Evolutionary conservation across 2,329 filamentous ascomycete species (phyloP), one percentile per base, ranked within the genome.

Genomic region (Paecilomyces sp.): DNA sequence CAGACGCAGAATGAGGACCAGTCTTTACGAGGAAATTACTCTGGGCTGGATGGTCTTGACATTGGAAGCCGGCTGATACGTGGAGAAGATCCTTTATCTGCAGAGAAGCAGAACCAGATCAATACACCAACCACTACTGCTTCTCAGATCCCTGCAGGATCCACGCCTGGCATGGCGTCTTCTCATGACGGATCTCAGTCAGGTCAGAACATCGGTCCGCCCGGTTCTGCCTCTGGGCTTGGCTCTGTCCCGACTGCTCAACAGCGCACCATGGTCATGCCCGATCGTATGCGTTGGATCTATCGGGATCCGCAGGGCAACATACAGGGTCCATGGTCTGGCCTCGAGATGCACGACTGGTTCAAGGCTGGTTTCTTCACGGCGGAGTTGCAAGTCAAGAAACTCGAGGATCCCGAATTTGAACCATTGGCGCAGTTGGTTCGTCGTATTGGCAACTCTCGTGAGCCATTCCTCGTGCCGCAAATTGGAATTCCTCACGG

Each of bases 271-370:
- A 97, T 99, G 92, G 93, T 99, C 4, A 97, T 99, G 94, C 94
- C 94, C 1, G 94, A 99, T 74, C 85, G 95, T 13, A 99, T 99
- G 92, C 85, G 93, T 68, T 99, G 94, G 94, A 93, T 97, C 18
- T 99, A 99, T 72, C 87, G 95, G 57, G 94, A 99, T 72, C 94
- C 94, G 4, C 91, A 96, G 71, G 92, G 92, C 24, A 89, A 91
- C 63, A 88, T 91, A 5, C 94, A 99, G 72, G 94, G 94, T 0
- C 94, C 94, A 0, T 99, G 94, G 77, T 97, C 92, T 47, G 94
- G 94, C 1, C 79, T 99, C 56, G 94, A 99, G 76, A 99, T 99
- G 94, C 95, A 99, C 67, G 95, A 99, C 68, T 99, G 94, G 94
- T 99, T 97, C 78, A 97, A 97, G 74, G 93, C 92, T 41, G 92